Conservation (phyloP, 805 yeast genomes). For the Lipomyces spencermartinsiae region DNA sequence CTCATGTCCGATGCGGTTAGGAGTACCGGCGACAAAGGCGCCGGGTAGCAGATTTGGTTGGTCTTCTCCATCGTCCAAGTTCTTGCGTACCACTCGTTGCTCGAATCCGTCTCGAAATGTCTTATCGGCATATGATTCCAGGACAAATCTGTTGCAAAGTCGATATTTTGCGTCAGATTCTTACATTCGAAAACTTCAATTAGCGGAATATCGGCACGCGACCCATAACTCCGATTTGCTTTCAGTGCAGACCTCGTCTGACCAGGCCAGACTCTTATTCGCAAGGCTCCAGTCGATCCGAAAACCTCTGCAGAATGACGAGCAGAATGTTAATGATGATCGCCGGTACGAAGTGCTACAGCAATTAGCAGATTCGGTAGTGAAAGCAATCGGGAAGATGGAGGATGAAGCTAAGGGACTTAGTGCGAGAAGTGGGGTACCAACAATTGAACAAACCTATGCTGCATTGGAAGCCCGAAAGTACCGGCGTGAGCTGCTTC, state of each 20-base stretch:
- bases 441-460: neutral
- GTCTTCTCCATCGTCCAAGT: neutral
- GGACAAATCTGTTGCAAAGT: neutral
- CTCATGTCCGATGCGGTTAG: slow-evolving; percentile 2
- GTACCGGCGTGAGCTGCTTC: neutral
- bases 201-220: neutral
- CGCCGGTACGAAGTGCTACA: neutral
- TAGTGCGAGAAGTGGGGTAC: neutral
- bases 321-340: neutral
- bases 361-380: neutral
- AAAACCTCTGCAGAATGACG: neutral
- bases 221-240: neutral
- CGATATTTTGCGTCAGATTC: neutral
- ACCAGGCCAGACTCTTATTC: neutral
- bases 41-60: neutral
- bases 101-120: neutral
- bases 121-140: neutral
- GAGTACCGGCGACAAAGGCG: slow-evolving; percentile 1
- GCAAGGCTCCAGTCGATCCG: neutral
- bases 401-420: neutral
- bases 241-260: neutral
- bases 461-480: slow-evolving; percentile 5
- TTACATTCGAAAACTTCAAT: neutral
- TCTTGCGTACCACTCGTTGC: neutral
- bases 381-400: slow-evolving; percentile 1